Conservation (phyloP, 1,284 basidiomycete species). For the Anthracocystis walkeri region DNA sequence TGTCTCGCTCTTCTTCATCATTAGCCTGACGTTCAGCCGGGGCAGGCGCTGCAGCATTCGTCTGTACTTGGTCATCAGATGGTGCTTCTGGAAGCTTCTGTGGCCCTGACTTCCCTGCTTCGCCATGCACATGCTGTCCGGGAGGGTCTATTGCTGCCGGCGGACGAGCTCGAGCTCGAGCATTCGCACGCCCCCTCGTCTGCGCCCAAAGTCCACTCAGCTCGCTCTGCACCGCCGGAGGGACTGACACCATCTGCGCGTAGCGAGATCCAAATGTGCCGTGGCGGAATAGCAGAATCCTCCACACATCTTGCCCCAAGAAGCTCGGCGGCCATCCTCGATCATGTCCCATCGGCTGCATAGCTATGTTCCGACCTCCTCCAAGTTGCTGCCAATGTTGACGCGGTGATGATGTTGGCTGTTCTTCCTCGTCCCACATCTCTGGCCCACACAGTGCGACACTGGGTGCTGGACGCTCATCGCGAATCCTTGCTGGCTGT, state of each 20-base stretch:
- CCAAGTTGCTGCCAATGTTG: slow-evolving; percentile 11
- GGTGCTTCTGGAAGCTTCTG: not conserved
- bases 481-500: slow-evolving; percentile 23
- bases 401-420: slow-evolving; percentile 9
- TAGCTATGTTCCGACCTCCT: not conserved
- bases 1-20: slow-evolving; percentile 7
- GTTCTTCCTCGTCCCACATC: slow-evolving; percentile 35
- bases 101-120: not conserved
- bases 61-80: not conserved
- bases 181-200: slow-evolving; percentile 24
- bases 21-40: not conserved
- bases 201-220: slow-evolving; percentile 33
- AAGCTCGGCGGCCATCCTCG: slow-evolving; percentile 48
- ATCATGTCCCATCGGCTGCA: slow-evolving; percentile 19
- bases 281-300: slow-evolving; percentile 42
- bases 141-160: not conserved
- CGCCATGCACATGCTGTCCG: not conserved
- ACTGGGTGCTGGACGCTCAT: slow-evolving; percentile 34
- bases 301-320: slow-evolving; percentile 42
- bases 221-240: slow-evolving; percentile 33
- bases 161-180: not conserved
- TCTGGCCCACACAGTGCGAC: slow-evolving; percentile 42
- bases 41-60: not conserved
- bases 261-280: slow-evolving; percentile 34
- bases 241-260: slow-evolving; percentile 38